A percentile compares a stretch with the other conserved stretches of the same genome.
phyloP scores from a whole-genome alignment of 2,329 filamentous ascomycete species.

The Ploettnerulaceae sp. region DNA sequence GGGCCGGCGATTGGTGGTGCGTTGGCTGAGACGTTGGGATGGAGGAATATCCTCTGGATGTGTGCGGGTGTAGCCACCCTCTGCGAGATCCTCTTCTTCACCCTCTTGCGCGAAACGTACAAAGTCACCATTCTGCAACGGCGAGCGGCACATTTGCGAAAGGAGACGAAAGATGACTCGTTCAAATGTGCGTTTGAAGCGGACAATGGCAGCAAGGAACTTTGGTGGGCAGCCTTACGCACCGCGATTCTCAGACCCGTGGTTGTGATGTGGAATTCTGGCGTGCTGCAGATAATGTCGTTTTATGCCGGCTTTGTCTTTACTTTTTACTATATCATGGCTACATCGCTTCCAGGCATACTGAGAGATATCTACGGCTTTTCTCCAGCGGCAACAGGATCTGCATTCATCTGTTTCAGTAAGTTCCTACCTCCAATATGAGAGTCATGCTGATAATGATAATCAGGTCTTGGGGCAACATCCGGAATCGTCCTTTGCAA shows the following conservation, averaged over 20 bases:
- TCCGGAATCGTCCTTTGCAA: conserved; percentile 41
- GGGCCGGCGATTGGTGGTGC: conserved; percentile 34
- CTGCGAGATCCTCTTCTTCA: conserved; percentile 42
- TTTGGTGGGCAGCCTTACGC: conserved; percentile 38
- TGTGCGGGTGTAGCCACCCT: conserved; percentile 37
- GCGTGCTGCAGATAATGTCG: conserved; percentile 44
- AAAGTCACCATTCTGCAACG: conserved; percentile 49
- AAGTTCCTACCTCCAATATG: conserved; percentile 3
- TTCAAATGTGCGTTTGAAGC: conserved; percentile 35
- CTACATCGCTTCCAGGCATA: conserved; percentile 41
- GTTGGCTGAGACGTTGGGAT: conserved; percentile 43
- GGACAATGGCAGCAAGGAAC: conserved; percentile 46
- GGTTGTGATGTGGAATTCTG: conserved; percentile 42
- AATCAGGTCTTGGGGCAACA: conserved; percentile 23
- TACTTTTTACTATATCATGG: conserved; percentile 43
- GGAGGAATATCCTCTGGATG: conserved; percentile 50
- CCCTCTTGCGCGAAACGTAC: conserved; percentile 54
- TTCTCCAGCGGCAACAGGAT: conserved; percentile 47
- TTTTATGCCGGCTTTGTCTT: conserved; percentile 40
- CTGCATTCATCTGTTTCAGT: conserved; percentile 52
- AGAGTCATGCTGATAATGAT: conserved; percentile 9
- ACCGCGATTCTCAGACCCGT: conserved; percentile 37
- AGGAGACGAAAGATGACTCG: conserved; percentile 45
- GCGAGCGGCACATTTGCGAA: conserved; percentile 39
- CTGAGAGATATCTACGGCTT: conserved; percentile 37